A percentile compares a stretch with the other conserved stretches of the same genome.
phyloP scores from a whole-genome alignment of 2,329 filamentous ascomycete genomes.

The Aureobasidium sp. region DNA sequence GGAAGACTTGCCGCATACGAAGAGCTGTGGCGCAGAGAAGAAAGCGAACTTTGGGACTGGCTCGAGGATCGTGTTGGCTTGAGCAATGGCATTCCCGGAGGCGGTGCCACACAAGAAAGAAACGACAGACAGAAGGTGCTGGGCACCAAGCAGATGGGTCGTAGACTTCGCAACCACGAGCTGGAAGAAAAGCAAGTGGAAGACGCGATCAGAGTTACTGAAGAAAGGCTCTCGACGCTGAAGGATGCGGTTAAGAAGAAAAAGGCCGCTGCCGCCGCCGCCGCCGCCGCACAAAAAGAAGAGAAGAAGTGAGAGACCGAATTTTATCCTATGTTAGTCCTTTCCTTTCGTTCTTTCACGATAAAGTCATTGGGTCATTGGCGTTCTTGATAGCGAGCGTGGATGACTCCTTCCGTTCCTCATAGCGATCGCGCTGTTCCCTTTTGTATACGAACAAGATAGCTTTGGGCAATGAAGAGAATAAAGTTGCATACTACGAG shows the following conservation, averaged over 20 bases:
- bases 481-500: not conserved
- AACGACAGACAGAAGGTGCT: slow-evolving; percentile 25
- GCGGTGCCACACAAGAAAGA: slow-evolving; percentile 18
- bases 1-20: slow-evolving; percentile 79
- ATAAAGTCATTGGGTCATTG: not conserved
- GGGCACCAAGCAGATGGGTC: slow-evolving; percentile 22
- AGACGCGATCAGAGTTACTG: slow-evolving; percentile 75
- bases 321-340: not conserved
- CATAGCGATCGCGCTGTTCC: not conserved
- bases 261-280: slow-evolving; percentile 26
- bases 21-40: slow-evolving; percentile 83
- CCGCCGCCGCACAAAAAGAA: not conserved
- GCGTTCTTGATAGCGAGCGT: not conserved
- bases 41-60: slow-evolving; percentile 89
- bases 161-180: slow-evolving; percentile 28
- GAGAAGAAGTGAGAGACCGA: not conserved
- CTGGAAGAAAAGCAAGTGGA: slow-evolving; percentile 64
- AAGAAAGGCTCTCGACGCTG: slow-evolving; percentile 72
- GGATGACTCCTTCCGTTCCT: not conserved
- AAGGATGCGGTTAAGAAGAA: slow-evolving; percentile 64
- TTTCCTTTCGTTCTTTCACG: not conserved
- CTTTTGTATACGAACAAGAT: not conserved
- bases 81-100: slow-evolving; percentile 40
- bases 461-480: not conserved
- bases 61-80: slow-evolving; percentile 78